Evolutionary conservation across 2,329 filamentous ascomycete species (phyloP).

Genomic region (Aspergillus sp.): DNA sequence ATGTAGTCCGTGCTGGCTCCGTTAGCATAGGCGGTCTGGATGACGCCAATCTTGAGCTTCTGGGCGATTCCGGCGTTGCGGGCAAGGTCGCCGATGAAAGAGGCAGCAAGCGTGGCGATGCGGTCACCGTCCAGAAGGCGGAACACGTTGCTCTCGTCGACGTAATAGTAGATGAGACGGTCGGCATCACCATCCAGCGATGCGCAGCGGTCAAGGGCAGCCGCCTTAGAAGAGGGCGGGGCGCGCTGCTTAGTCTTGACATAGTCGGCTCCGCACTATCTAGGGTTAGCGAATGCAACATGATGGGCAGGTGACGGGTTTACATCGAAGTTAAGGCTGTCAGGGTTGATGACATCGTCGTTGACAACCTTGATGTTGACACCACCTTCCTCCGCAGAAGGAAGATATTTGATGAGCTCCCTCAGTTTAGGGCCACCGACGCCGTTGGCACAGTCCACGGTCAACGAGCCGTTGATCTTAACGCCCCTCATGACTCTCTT

Average conservation of each 20-base stretch:
- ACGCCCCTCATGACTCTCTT: slow-evolving; percentile 75
- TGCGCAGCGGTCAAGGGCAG: slow-evolving; percentile 74
- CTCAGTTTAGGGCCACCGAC: slow-evolving; percentile 89
- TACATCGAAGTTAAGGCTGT: slow-evolving; percentile 85
- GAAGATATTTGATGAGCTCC: slow-evolving; percentile 81
- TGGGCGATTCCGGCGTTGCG: slow-evolving; percentile 74
- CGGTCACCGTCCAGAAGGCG: slow-evolving; percentile 93
- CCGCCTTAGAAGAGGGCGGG: slow-evolving; percentile 77
- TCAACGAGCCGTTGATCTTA: slow-evolving; percentile 71
- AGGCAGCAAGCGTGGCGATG: slow-evolving; percentile 90
- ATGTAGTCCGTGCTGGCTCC: slow-evolving; percentile 92
- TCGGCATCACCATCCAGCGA: slow-evolving; percentile 96
- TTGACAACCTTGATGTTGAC: slow-evolving; percentile 86
- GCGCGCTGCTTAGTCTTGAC: slow-evolving; percentile 96
- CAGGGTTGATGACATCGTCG: slow-evolving; percentile 86
- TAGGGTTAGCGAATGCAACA: slow-evolving; percentile 15
- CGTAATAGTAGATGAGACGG: slow-evolving; percentile 92
- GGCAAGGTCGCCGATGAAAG: slow-evolving; percentile 87
- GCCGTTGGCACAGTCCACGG: slow-evolving; percentile 94
- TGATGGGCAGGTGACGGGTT: slow-evolving; percentile 43
- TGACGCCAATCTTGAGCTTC: slow-evolving; percentile 85
- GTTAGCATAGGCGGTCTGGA: slow-evolving; percentile 98
- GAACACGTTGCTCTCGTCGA: slow-evolving; percentile 78
- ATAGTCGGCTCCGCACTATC: slow-evolving; percentile 86
- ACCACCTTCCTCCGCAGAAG: slow-evolving; percentile 63